Conservation (phyloP, 2,329 filamentous ascomycete genomes). For the Teratosphaeria zuluensis region DNA sequence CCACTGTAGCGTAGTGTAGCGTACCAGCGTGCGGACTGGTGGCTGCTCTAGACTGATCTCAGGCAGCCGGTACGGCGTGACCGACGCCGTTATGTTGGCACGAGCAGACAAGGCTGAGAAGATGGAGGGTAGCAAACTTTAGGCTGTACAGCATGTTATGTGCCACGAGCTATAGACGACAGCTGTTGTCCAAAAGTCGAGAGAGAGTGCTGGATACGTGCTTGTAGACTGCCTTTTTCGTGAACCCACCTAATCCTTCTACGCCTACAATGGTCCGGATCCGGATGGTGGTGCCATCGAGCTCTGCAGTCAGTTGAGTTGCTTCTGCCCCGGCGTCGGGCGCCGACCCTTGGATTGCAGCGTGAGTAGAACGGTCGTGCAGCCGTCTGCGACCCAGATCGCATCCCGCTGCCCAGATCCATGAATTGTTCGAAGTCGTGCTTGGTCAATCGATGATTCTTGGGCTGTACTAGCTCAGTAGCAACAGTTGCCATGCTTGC, state of each 20-base stretch:
- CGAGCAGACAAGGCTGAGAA: not conserved
- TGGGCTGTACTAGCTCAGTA: too few relatives aligned
- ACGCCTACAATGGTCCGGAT: not conserved
- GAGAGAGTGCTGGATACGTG: not conserved
- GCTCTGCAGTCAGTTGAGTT: not conserved
- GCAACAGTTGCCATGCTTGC: not conserved
- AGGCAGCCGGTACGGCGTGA: not conserved
- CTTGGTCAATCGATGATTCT: too few relatives aligned
- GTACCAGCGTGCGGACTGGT: not conserved
- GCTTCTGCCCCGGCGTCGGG: not conserved
- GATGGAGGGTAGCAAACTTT: not conserved
- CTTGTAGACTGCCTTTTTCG: not conserved
- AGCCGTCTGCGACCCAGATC: not conserved
- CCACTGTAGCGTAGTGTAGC: not conserved
- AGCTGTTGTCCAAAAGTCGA: too few relatives aligned
- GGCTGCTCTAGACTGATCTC: not conserved
- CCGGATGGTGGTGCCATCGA: not conserved
- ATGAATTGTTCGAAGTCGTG: too few relatives aligned
- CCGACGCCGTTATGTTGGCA: not conserved
- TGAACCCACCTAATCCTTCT: too few relatives aligned
- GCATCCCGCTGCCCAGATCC: too few relatives aligned
- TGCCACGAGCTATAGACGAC: too few relatives aligned
- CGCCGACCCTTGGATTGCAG: not conserved
- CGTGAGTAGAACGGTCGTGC: not conserved
- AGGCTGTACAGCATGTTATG: not conserved